Evolutionary conservation across 2,329 filamentous ascomycete genomes (phyloP).

Genomic region (Alternaria rosae): DNA sequence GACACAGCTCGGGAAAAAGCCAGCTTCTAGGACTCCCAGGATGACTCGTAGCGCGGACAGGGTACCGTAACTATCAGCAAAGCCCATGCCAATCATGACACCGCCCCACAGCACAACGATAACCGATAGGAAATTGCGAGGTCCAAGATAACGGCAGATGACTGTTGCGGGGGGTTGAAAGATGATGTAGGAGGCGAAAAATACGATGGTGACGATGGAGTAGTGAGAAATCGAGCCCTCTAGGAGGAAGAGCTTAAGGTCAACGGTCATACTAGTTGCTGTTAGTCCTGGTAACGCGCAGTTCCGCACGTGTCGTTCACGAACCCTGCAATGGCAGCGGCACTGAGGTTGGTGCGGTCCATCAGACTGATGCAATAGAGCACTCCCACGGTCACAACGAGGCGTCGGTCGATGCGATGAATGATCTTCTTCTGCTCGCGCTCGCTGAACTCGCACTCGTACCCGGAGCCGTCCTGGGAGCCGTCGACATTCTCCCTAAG

Average conservation of each 20-base stretch:
- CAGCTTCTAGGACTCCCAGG: constrained; percentile 52
- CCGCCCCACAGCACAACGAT: constrained; percentile 52
- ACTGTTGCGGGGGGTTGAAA: constrained; percentile 54
- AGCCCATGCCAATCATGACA: constrained; percentile 56
- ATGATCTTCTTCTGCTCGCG: constrained; percentile 73
- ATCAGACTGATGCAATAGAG: constrained; percentile 80
- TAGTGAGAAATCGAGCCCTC: constrained; percentile 44
- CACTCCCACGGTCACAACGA: constrained; percentile 58
- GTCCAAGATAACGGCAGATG: constrained; percentile 52
- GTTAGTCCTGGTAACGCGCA: constrained; percentile 26
- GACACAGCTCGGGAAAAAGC: constrained; percentile 53
- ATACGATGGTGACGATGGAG: constrained; percentile 67
- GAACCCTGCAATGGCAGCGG: constrained; percentile 74
- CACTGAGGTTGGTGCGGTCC: constrained; percentile 79
- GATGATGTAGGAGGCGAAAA: constrained; percentile 54
- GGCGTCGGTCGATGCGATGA: constrained; percentile 68
- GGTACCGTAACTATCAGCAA: constrained; percentile 45
- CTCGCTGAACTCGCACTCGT: constrained; percentile 59
- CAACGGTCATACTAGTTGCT: constrained; percentile 48
- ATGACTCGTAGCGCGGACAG: constrained; percentile 50
- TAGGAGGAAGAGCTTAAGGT: constrained; percentile 43
- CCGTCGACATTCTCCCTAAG: constrained; percentile 36
- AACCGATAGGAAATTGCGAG: constrained; percentile 44
- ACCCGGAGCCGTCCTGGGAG: constrained; percentile 28
- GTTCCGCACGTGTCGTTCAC: constrained; percentile 15